Base-by-base conservation (phyloP, 2,329 filamentous ascomycete genomes). In the Simplicillium sp. region DNA sequence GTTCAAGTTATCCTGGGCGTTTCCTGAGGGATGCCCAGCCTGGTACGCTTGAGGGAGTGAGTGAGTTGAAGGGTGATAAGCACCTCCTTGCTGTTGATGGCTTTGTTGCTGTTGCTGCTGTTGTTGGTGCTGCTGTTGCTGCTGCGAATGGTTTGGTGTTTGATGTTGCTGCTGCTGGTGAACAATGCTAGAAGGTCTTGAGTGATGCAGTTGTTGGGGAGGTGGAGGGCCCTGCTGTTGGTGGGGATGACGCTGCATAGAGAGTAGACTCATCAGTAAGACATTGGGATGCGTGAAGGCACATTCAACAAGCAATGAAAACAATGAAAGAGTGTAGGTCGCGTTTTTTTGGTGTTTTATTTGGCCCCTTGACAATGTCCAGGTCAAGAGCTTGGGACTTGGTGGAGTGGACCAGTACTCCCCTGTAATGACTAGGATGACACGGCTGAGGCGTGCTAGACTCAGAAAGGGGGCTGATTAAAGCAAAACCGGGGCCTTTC, bases 231-330 rank as follows among this genome's bases (percentile, higher is more conserved):
- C 82, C 71, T 84, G 78, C 61, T 77, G 67, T 62, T 82, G 77
- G 70, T 84, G 80, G 67, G 79, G 74, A 70, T 84, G 82, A 75
- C 85, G 82, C 81, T 87, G 77, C 73, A 76, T 74, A 70, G 67
- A 72, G 66, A 70, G 69, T 63, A 73, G 62, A 66, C 69, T 66
- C 67, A 74, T 77, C 73, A 77, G 73, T 75, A 60, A 60, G 51
- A 53, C 54, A 55, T 60, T 52, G 55, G 59, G 48, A 43, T 46
- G 44, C 45, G 36, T 45, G 43, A 45, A 46, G 43, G 40, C 46
- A 50, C 44, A 40, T 41, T 44, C 55, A 55, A 47, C 54, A 60
- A 59, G 53, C 60, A 60, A 62, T 59, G 56, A 61, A 53, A 50
- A 54, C 54, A 50, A 64, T 54, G 60, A 57, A 15, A 37, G 32